Conservation (phyloP, 176 grass and related monocot genomes). For the Tillandsia fasciculata region DNA sequence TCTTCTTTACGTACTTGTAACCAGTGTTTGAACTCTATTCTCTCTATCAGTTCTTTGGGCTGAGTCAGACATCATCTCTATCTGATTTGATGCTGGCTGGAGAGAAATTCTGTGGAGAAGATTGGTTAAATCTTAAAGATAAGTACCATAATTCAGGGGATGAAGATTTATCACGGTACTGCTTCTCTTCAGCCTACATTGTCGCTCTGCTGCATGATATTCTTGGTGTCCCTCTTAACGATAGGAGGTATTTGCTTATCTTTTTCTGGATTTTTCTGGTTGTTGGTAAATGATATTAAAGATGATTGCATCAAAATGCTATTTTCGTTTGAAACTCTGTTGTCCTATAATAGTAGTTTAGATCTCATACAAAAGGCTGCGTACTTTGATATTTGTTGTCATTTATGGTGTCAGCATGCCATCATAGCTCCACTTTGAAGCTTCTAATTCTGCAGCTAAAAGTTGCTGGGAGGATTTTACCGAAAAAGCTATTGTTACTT, state of each 20-base stretch:
- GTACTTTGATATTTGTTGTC: too few relatives aligned
- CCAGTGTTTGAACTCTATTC: too few relatives aligned
- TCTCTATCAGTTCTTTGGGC: constrained; percentile 63
- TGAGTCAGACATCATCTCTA: constrained; percentile 46
- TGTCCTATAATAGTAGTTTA: neutral
- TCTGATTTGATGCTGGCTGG: constrained; percentile 62
- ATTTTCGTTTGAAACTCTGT: too few relatives aligned
- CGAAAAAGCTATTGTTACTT: too few relatives aligned
- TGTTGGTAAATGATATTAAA: too few relatives aligned
- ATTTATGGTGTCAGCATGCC: neutral
- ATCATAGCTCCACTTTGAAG: too few relatives aligned
- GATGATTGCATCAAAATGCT: too few relatives aligned
- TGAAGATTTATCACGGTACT: constrained; percentile 70
- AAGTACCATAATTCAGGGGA: constrained; percentile 43
- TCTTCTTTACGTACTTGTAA: too few relatives aligned
- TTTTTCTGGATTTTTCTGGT: neutral
- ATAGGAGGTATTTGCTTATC: constrained; percentile 49
- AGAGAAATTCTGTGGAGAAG: constrained; percentile 63
- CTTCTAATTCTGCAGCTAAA: too few relatives aligned
- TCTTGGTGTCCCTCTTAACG: constrained; percentile 57
- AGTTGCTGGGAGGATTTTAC: too few relatives aligned
- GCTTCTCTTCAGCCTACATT: constrained; percentile 93
- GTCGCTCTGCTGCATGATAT: constrained; percentile 67
- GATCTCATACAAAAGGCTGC: neutral
- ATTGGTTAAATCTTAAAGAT: constrained; percentile 49